Conservation (phyloP, 257 asterid species). For the Forsythia viridissima region DNA sequence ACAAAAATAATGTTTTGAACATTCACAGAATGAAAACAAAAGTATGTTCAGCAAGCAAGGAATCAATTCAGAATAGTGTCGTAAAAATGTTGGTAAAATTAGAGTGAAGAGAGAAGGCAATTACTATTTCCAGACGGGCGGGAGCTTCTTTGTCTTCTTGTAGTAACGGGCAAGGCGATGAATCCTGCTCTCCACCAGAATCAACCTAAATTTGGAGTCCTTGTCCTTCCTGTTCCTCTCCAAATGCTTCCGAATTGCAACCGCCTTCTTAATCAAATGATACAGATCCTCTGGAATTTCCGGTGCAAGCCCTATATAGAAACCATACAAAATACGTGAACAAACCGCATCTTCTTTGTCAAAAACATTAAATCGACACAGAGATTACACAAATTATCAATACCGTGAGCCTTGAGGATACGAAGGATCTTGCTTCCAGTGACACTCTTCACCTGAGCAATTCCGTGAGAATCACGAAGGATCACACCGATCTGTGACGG, state of each 20-base stretch:
- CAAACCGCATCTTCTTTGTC: neutral
- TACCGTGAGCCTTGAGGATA: conserved; percentile 89
- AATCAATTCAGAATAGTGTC: neutral
- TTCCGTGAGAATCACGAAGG: conserved; percentile 87
- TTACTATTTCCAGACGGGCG: conserved; percentile 91
- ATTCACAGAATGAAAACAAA: neutral
- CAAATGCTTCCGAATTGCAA: conserved; percentile 83
- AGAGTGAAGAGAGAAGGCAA: neutral
- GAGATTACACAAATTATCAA: neutral
- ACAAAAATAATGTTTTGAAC: neutral
- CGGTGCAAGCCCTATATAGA: conserved; percentile 70
- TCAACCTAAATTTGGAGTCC: conserved; percentile 82
- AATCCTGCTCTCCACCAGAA: conserved; percentile 91
- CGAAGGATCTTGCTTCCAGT: conserved; percentile 91
- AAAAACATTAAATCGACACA: neutral
- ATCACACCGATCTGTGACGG: conserved; percentile 87
- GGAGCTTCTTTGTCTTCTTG: conserved; percentile 95
- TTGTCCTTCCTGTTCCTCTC: conserved; percentile 93
- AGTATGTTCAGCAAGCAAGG: neutral
- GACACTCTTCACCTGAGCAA: conserved; percentile 84
- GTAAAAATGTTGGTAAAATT: neutral
- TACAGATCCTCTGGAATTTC: conserved; percentile 87
- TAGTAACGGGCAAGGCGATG: conserved; percentile 95
- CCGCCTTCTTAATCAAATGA: conserved; percentile 84
- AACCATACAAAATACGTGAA: neutral